Evolutionary conservation across 306 rosid genomes (phyloP).

Genomic region (Purshia tridentata): DNA sequence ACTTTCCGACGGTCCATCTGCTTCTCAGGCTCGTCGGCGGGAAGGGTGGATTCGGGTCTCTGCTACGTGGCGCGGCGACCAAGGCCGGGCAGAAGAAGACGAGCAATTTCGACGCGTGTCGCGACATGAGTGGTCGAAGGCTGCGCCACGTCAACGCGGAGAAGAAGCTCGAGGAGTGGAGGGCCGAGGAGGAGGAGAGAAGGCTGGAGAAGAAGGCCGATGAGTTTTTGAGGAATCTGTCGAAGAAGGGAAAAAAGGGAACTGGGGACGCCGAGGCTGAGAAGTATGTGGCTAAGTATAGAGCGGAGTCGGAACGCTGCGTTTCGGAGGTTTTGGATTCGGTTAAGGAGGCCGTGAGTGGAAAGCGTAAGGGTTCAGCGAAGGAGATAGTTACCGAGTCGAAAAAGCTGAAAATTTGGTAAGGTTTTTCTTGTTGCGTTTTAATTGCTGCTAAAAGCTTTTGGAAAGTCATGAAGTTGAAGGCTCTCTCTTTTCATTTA

Average conservation of each 20-base stretch:
- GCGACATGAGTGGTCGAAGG: conserved; percentile 97
- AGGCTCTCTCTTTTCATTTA: neutral
- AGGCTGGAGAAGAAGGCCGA: conserved; percentile 74
- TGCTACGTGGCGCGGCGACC: conserved; percentile 89
- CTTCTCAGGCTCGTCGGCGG: conserved; percentile 74
- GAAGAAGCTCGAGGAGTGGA: conserved; percentile 93
- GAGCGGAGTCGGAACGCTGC: conserved; percentile 77
- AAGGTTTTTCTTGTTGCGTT: conserved; percentile 9
- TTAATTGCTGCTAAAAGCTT: neutral
- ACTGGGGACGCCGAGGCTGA: conserved; percentile 63
- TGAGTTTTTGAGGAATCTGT: conserved; percentile 66
- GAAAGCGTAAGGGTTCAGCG: conserved; percentile 53
- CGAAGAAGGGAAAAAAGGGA: conserved; percentile 83
- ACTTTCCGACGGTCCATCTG: conserved; percentile 66
- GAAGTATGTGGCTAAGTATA: conserved; percentile 79
- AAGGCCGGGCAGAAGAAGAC: conserved; percentile 98
- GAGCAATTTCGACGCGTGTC: conserved; percentile 89
- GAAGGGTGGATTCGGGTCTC: conserved; percentile 95
- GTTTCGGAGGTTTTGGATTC: conserved; percentile 67
- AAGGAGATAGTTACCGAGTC: conserved; percentile 23
- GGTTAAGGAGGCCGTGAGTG: conserved; percentile 61
- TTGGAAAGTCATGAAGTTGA: neutral
- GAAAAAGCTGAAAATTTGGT: conserved; percentile 82
- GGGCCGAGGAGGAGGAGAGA: conserved; percentile 72
- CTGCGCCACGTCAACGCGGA: conserved; percentile 95